Base-by-base conservation (phyloP, 75 land plant species). In the Pseudotsuga menziesii region DNA sequence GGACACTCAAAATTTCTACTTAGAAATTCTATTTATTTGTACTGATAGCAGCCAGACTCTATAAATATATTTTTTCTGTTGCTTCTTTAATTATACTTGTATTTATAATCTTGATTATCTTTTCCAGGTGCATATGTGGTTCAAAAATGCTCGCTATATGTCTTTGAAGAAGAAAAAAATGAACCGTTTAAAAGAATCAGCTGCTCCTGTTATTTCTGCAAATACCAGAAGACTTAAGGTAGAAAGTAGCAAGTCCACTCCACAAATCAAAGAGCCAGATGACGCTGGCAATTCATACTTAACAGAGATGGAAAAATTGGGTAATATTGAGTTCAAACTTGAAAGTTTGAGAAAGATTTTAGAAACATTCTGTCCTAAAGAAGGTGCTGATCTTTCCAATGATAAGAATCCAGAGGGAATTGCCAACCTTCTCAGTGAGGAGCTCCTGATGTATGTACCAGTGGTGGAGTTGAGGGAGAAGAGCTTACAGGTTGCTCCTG, bases 121-220 rank as follows among this genome's bases (percentile, higher is more conserved):
- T 67, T 73, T 80, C 22, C 88, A 93, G 96, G 91, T 93, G 7
- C 82, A 80, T 80, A 89, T 89, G 78, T 93, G 96, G 96, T 93
- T 93, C 78, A 91, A 85, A 77, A 93, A 93, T 82, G 88, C 90
- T 12, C 83, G 96, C 16, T 89, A 85, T 70, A 58, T 77, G 41
- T 87, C 96, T 54, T 85, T 93, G 36, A 93, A 79, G 86, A 77
- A 61, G 17, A 87, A 91, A 82, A 88, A 90, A 88, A 88, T 88
- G 59, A 82, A 26, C 39, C 39, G 4, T 69, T 69, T 4, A 69
- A 69, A 64, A 69, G n/a, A 39, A 41, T 41, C 48, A 11, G 20
- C 58, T 56, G 20, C 75, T 56, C 29, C 29, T 12, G 5, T 11
- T 26, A 26, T 56, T 73, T 26, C 29, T 26, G 27, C 41, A 54